A percentile compares a stretch with the other conserved stretches of the same genome.
Evolutionary conservation across 129 eudicot species (phyloP).

Genomic region (Chrysanthemum lavandulifolium): DNA sequence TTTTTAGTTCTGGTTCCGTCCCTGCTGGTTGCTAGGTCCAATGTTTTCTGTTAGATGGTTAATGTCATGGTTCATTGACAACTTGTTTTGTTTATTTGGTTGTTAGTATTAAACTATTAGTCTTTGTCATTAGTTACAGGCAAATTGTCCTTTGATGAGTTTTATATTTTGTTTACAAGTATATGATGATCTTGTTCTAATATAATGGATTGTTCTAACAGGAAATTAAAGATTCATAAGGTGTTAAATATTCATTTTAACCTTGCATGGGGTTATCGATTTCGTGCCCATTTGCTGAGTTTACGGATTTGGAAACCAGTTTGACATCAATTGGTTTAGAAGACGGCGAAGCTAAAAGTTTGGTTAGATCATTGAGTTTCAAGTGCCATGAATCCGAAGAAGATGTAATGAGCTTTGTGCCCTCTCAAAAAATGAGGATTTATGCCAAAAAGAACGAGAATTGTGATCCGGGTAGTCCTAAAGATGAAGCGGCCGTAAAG

Average conservation of each 20-base stretch:
- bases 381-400: slow-evolving; percentile 35
- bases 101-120: no score
- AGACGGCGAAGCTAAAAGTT: slow-evolving; percentile 41
- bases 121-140: not conserved
- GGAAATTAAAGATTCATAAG: slow-evolving; percentile 30
- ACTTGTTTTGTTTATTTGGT: no score
- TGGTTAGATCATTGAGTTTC: slow-evolving; percentile 46
- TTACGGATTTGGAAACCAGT: slow-evolving; percentile 51
- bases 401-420: slow-evolving; percentile 30
- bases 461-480: not conserved
- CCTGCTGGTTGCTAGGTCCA: no score
- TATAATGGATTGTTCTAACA: slow-evolving; percentile 23
- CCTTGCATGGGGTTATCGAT: slow-evolving; percentile 77
- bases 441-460: slow-evolving; percentile 23
- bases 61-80: no score
- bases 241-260: slow-evolving; percentile 18
- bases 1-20: no score
- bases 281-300: slow-evolving; percentile 59
- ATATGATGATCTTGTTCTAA: slow-evolving; percentile 13
- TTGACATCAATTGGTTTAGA: slow-evolving; percentile 28
- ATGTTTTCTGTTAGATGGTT: no score
- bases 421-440: slow-evolving; percentile 28
- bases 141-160: slow-evolving; percentile 6
- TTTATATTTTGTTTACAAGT: not conserved
- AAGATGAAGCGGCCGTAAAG: slow-evolving; percentile 42